Evolutionary conservation across 768 basidiomycete genomes (phyloP).

Genomic region (Agaricus bisporus): DNA sequence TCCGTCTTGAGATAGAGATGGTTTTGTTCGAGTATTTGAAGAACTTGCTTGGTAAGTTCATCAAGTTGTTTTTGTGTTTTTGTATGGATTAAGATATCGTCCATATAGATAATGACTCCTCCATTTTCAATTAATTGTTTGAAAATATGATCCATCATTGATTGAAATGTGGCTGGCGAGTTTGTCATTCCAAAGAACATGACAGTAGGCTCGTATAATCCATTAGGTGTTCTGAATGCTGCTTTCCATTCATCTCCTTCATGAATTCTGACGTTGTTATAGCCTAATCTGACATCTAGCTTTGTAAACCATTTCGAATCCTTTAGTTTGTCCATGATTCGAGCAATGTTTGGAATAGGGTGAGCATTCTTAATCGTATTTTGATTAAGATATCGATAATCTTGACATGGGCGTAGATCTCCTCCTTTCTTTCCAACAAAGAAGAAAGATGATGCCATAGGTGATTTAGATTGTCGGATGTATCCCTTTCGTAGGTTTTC

Average conservation of each 20-base stretch:
- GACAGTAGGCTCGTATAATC: slow-evolving; percentile 15
- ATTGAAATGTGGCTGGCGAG: slow-evolving; percentile 12
- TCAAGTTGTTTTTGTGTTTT: background rate
- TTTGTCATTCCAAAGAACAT: slow-evolving; percentile 17
- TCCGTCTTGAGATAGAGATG: slow-evolving; percentile 4
- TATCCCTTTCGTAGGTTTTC: slow-evolving; percentile 6
- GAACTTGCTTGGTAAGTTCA: background rate
- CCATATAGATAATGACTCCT: slow-evolving; percentile 26
- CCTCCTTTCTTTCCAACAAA: slow-evolving; percentile 20
- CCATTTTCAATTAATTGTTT: slow-evolving; percentile 17
- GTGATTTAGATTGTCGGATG: slow-evolving; percentile 2
- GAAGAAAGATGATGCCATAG: slow-evolving; percentile 14
- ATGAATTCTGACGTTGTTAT: slow-evolving; percentile 2
- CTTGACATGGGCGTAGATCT: slow-evolving; percentile 18
- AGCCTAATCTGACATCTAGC: slow-evolving; percentile 2
- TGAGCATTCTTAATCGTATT: slow-evolving; percentile 26
- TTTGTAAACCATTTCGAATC: slow-evolving; percentile 8
- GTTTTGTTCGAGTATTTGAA: background rate
- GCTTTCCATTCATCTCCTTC: slow-evolving; percentile 9
- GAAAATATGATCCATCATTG: slow-evolving; percentile 14
- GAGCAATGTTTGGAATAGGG: slow-evolving; percentile 27
- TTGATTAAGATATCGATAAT: slow-evolving; percentile 27
- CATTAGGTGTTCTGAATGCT: slow-evolving; percentile 2
- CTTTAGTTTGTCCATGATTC: slow-evolving; percentile 18
- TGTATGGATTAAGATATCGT: slow-evolving; percentile 31